Evolutionary conservation across 148 eudicot species (phyloP), one percentile per base, ranked within the genome.

Genomic region (Camellia granthamiana): DNA sequence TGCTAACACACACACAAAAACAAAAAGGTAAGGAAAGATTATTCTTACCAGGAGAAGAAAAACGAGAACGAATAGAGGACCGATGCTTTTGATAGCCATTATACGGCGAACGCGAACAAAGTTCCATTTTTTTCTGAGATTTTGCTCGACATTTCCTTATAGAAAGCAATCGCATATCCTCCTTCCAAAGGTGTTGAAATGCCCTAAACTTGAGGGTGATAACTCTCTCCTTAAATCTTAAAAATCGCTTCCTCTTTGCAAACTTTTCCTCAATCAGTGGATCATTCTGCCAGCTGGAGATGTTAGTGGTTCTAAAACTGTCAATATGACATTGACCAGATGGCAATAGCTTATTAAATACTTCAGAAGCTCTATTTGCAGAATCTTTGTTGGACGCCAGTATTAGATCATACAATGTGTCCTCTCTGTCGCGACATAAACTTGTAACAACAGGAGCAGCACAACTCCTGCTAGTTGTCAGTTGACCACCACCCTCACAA

Each of bases 171-270:
- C 86, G 91, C 82, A 89, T 64, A 54, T 90, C 92, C 83, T 92
- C 92, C 85, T 91, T 92, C 98, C 98, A 96, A 41, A 89, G 84
- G 69, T 89, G 87, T 84, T 86, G 91, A 72, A 89, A 85, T 67
- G 88, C 92, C 81, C 89, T 90, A 79, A 84, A 93, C 80, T 92
- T 96, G 76, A 96, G 83, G n/a, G 86, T 79, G 21, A 89, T 58
- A 23, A 86, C 88, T 75, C 89, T 92, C 89, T 93, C 99, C 83
- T 89, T 91, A 76, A 92, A 90, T 55, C 38, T 90, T 68, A 82
- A 74, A 47, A 69, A 85, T 30, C 76, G 88, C 86, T 87, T 89
- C 86, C 90, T 91, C 84, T 2, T 83, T 69, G 81, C 73, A 84
- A 89, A 87, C 77, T 83, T 91, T 68, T 86, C 87, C 84, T 77